Base-by-base conservation (phyloP, 441 rosid species). In the Cnidoscolus chayamansa region DNA sequence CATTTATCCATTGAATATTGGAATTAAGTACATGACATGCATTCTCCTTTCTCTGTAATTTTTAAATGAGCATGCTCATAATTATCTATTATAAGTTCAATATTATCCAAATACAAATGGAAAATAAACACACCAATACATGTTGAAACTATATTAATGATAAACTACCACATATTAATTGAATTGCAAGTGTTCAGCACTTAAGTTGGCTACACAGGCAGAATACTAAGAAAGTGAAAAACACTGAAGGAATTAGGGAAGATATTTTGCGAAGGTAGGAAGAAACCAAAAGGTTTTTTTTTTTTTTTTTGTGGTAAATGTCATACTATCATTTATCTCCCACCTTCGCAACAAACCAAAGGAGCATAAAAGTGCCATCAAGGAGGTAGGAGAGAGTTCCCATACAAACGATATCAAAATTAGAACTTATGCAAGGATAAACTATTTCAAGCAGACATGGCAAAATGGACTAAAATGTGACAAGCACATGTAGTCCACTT, bases 1-100 rank as follows among this genome's bases (percentile, higher is more conserved):
- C 76, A 80, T 63, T 43, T 17, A 75, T 40, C 64, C 72, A 70
- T 64, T 55, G 63, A 31, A 60, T 54, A 40, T 62, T 19, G 35
- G 32, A 57, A 59, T 47, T 55, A 60, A 70, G 53, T 59, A 75
- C 61, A 62, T 43, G 1, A n/a, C 48, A 10, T 32, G 32, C 13
- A 17, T 43, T 55, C 17, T n/a, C 30, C 32, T 17, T 47, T n/a
- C 61, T 10, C 19, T 32, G 2, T 2, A 55, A 67, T 64, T 51
- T 1, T 10, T 6, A 65, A 12, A 30, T 16, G 4, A n/a, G 56
- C 47, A 47, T 16, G 11, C 0, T 47, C 3, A 10, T 31, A 5
- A 19, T 55, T 20, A 45, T 40, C 10, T 54, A 16, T 45, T 53
- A 54, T 8, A 51, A 53, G 35, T 17, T 72, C 16, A 7, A 54